Percentiles rank a stretch among this genome's conserved stretches.
phyloP scores from a whole-genome alignment of 78 protist genomes.

The Tieghemostelium lacteum region DNA sequence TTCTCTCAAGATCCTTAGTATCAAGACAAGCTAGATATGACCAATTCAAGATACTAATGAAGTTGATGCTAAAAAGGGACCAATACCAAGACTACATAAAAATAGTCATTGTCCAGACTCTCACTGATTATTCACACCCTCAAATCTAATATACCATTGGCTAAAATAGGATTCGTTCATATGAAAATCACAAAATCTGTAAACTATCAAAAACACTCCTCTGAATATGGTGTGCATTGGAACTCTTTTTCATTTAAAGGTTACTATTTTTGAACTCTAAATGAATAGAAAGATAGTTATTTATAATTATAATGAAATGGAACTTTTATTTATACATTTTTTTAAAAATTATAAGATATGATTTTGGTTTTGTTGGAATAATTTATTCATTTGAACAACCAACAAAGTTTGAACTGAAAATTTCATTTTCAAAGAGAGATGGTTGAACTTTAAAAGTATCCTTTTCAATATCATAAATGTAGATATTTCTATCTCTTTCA shows the following conservation, averaged over 20 bases:
- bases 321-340: no score
- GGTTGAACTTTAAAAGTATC: no score
- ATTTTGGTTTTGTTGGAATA: no score
- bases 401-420: no score
- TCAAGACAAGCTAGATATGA: conserved; percentile 65
- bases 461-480: no score
- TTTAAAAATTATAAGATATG: no score
- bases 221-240: conserved; percentile 97
- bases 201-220: conserved; percentile 94
- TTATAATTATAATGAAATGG: no score
- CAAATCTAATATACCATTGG: conserved; percentile 66
- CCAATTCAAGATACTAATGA: not conserved
- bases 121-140: conserved; percentile 39
- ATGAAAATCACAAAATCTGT: conserved; percentile 62
- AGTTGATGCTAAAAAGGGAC: not conserved
- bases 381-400: no score
- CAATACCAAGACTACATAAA: not conserved
- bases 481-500: no score
- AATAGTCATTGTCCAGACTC: conserved; percentile 14
- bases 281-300: no score
- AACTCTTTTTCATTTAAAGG: conserved; percentile 97
- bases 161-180: conserved; percentile 80
- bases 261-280: no score
- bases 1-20: conserved; percentile 73
- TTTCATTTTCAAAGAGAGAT: no score